phyloP scores from a whole-genome alignment of 495 filamentous ascomycete genomes.

The Talaromyces ruber region DNA sequence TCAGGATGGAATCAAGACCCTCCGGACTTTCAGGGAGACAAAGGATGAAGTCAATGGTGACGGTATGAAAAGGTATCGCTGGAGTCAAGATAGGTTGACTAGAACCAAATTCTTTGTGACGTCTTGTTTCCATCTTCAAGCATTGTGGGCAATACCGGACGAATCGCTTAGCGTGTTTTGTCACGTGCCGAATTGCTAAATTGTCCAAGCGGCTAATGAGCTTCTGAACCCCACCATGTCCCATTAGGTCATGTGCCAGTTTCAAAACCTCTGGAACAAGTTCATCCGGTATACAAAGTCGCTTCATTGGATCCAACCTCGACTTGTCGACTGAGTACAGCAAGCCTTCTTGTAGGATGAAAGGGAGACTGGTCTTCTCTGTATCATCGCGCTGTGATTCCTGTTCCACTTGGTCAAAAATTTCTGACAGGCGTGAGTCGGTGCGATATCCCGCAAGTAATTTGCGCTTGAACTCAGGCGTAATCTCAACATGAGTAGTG shows the following conservation, averaged over 20 bases:
- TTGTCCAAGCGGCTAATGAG: background rate
- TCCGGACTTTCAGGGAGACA: background rate
- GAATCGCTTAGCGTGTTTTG: background rate
- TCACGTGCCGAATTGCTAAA: background rate
- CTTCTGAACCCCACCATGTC: background rate
- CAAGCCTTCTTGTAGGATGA: background rate
- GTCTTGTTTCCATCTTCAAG: background rate
- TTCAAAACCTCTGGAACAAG: background rate
- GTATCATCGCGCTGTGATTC: too few relatives aligned
- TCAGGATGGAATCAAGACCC: too few relatives aligned
- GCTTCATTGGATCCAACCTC: background rate
- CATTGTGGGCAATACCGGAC: background rate
- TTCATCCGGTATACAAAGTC: background rate
- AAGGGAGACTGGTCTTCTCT: background rate
- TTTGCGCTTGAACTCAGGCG: background rate
- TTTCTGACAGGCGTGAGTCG: background rate
- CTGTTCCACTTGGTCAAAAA: too few relatives aligned
- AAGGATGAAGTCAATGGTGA: background rate
- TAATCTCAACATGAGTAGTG: background rate
- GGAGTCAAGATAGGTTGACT: constrained; percentile 3
- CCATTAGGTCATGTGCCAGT: background rate
- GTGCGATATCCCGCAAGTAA: background rate
- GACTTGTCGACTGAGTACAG: background rate
- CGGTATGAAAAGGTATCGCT: background rate
- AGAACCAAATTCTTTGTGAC: background rate